phyloP scores from a whole-genome alignment of 179 eudicot species.

The Carnegiea gigantea region DNA sequence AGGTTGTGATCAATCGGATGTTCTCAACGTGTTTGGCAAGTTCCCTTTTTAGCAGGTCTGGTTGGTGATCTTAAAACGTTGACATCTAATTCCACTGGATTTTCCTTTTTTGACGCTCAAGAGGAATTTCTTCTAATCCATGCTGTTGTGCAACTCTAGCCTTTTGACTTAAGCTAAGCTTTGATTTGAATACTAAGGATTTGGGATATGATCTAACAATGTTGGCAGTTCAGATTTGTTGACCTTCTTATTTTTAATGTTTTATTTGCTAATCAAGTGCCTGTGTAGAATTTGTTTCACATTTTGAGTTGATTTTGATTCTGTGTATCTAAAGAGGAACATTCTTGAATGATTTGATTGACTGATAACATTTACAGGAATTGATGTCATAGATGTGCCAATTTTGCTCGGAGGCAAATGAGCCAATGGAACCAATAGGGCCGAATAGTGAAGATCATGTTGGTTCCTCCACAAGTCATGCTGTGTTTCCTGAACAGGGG shows the following conservation, averaged over 20 bases:
- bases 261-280: background rate
- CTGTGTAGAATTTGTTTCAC: background rate
- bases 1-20: background rate
- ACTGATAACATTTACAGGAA: conserved; percentile 5
- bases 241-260: background rate
- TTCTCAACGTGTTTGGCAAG: background rate
- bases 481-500: conserved; percentile 31
- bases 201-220: background rate
- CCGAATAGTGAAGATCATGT: conserved; percentile 23
- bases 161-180: background rate
- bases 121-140: background rate
- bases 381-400: conserved; percentile 44
- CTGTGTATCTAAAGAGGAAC: background rate
- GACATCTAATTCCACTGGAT: background rate
- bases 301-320: background rate
- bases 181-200: background rate
- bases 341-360: background rate
- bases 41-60: background rate
- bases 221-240: background rate
- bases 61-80: background rate
- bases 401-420: conserved; percentile 34
- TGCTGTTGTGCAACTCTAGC: background rate
- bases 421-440: conserved; percentile 39
- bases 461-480: conserved; percentile 23
- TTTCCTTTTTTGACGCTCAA: background rate